Conservation (phyloP, 495 filamentous ascomycete species). For the Recurvomyces mirabilis region DNA sequence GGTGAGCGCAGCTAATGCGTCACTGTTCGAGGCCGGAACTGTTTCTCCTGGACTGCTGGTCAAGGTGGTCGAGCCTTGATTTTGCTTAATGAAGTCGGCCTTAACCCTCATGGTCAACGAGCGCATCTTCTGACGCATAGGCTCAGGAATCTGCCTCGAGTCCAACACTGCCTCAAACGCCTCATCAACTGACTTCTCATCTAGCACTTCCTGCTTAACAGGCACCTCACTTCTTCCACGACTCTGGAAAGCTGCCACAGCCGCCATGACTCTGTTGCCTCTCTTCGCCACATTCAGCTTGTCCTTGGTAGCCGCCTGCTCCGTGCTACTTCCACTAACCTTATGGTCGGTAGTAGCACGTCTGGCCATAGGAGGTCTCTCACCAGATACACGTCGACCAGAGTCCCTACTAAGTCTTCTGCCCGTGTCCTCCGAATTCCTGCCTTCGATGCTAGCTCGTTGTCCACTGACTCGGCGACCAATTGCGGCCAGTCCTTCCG, state of each 20-base stretch:
- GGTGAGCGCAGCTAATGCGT: not conserved
- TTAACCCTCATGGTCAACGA: conserved; percentile 81
- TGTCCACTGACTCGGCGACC: conserved; percentile 12
- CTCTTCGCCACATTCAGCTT: conserved; percentile 22
- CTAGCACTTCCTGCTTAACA: conserved; percentile 21
- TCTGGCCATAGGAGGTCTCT: not conserved
- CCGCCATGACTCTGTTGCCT: conserved; percentile 49
- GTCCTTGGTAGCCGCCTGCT: conserved; percentile 11
- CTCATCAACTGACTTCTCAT: conserved; percentile 36
- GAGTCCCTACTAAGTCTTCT: conserved; percentile 25
- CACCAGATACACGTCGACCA: not conserved
- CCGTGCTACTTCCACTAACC: conserved; percentile 16
- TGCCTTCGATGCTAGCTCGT: conserved; percentile 11
- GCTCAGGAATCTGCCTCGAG: conserved; percentile 80
- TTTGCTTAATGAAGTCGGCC: conserved; percentile 70
- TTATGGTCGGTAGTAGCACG: conserved; percentile 10
- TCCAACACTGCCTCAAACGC: conserved; percentile 63
- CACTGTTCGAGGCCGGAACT: not conserved
- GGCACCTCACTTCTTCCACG: conserved; percentile 23
- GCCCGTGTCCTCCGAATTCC: conserved; percentile 29
- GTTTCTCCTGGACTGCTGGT: conserved; percentile 37
- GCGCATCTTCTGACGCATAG: conserved; percentile 88
- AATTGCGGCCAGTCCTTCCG: conserved; percentile 10
- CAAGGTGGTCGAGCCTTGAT: conserved; percentile 41
- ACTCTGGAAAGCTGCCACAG: conserved; percentile 51